A percentile compares a stretch with the other conserved stretches of the same genome.
Evolutionary conservation across 2,329 filamentous ascomycete species (phyloP).

Genomic region (Trichocomaceae sp.): DNA sequence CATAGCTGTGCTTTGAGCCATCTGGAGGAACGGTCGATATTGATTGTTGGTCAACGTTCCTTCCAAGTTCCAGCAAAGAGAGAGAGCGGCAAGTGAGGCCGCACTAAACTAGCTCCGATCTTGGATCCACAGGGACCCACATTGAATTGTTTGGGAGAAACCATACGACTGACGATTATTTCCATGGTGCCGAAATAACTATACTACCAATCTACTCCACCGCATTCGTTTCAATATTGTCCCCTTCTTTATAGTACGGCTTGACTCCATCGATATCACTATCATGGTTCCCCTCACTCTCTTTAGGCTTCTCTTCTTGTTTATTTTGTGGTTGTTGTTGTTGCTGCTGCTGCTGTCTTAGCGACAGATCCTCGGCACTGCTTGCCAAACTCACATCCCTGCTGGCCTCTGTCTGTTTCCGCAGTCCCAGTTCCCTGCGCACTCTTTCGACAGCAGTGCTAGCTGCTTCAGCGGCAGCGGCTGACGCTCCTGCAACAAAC

Average conservation of each 20-base stretch:
- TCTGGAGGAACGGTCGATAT: too few relatives aligned
- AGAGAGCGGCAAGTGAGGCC: too few relatives aligned
- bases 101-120: too few relatives aligned
- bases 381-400: conserved; percentile 65
- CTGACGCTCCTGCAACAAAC: conserved; percentile 12
- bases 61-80: too few relatives aligned
- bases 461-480: conserved; percentile 14
- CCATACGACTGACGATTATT: too few relatives aligned
- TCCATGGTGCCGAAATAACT: too few relatives aligned
- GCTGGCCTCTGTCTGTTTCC: conserved; percentile 59
- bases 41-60: too few relatives aligned
- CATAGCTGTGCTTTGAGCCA: too few relatives aligned
- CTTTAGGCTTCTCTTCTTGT: conserved; percentile 4
- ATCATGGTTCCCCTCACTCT: conserved; percentile 24
- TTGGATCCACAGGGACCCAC: too few relatives aligned
- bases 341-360: conserved; percentile 22
- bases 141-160: too few relatives aligned
- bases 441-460: conserved; percentile 8
- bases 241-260: conserved; percentile 25
- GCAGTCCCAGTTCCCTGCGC: conserved; percentile 56
- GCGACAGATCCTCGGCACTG: conserved; percentile 46
- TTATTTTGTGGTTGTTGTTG: conserved; percentile 19
- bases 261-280: conserved; percentile 36
- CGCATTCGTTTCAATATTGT: background rate
- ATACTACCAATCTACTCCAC: background rate